Evolutionary conservation across 305 asterid genomes (phyloP), one percentile per base, ranked within the genome.

Genomic region (Solanum hybrid): DNA sequence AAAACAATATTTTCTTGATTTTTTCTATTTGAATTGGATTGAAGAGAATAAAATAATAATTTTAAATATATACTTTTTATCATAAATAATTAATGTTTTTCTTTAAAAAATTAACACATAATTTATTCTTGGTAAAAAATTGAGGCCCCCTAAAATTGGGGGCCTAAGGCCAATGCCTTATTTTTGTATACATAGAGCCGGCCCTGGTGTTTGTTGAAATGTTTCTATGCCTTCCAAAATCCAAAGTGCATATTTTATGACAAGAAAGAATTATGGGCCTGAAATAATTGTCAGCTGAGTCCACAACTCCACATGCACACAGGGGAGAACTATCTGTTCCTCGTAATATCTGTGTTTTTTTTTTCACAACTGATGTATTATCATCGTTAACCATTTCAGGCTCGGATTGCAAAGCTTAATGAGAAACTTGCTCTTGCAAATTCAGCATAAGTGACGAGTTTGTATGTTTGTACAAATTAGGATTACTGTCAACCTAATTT

Each of bases 351-450:
- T 57, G 5, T 3, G 22, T 10, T n/a, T 12, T 29, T 8, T 33
- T 57, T 57, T n/a, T 2, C n/a, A 85, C 12, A 12, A 57, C 46
- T 85, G 77, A 85, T 85, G 18, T 33, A 3, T 64, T 36, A 61
- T 71, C 87, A 28, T 51, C 28, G 40, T 37, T 81, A 31, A 69
- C 61, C 69, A 16, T 92, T 93, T 90, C 94, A 96, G 98, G 96
- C 94, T 92, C 95, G 95, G 92, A 90, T 93, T 36, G 92, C 95
- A 24, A 92, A 91, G 94, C 97, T 95, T 88, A 93, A 89, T 87
- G 98, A 94, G 94, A 94, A 92, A 92, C 89, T 92, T 83, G 88
- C 94, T 73, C 92, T 89, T 64, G 88, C 95, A 61, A 91, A 92
- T 42, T 87, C 74, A 75, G 89, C 87, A 20, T 42, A 18, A 88